phyloP scores from a whole-genome alignment of 768 basidiomycete species.

The Leccinum imitatum region DNA sequence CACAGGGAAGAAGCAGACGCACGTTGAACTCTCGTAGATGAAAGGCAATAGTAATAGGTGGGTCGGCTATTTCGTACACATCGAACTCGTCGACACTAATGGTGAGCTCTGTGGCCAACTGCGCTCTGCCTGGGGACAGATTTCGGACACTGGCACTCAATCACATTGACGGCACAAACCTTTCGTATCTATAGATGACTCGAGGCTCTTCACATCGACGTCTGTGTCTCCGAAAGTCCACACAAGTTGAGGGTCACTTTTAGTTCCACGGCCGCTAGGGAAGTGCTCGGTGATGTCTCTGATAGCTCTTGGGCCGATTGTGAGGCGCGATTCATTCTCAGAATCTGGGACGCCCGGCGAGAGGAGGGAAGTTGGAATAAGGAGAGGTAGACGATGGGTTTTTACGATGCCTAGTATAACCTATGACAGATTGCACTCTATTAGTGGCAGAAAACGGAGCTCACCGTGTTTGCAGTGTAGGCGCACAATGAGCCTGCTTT shows the following conservation, averaged over 20 bases:
- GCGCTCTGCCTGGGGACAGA: conserved; percentile 47
- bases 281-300: conserved; percentile 85
- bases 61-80: conserved; percentile 60
- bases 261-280: conserved; percentile 56
- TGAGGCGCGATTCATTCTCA: conserved; percentile 59
- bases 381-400: conserved; percentile 71
- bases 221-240: conserved; percentile 77
- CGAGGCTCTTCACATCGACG: conserved; percentile 66
- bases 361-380: conserved; percentile 55
- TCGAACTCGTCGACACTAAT: conserved; percentile 84
- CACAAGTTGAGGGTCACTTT: conserved; percentile 74
- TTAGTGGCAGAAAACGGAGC: conserved; percentile 6
- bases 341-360: conserved; percentile 66
- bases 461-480: conserved; percentile 83
- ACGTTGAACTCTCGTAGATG: conserved; percentile 86
- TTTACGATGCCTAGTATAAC: conserved; percentile 64
- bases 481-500: conserved; percentile 70
- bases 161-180: conserved; percentile 37
- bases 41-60: conserved; percentile 71
- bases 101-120: conserved; percentile 72
- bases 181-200: conserved; percentile 63
- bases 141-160: background rate
- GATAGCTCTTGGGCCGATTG: conserved; percentile 69
- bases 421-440: conserved; percentile 12
- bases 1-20: conserved; percentile 13